These are phyloP conservation scores for Tillandsia fasciculata DNA, from an alignment of 176 grass and related monocot genomes.

Conservation along the genomic window DNA sequence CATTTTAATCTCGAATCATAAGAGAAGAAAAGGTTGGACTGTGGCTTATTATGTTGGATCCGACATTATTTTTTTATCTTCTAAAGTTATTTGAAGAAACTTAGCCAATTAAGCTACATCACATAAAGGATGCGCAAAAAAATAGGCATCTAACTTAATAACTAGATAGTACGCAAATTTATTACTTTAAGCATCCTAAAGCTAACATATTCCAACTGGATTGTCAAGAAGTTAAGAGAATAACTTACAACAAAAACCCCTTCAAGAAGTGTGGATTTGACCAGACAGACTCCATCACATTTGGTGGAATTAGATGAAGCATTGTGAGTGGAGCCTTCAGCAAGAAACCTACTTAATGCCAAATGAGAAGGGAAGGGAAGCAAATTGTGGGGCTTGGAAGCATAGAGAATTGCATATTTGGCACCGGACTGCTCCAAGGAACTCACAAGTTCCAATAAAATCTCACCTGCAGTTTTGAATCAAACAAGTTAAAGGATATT, in stretches of 20 bases:
- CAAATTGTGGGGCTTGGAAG: slow-evolving; percentile 45
- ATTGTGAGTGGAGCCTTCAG: slow-evolving; percentile 34
- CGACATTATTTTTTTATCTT: too few relatives aligned
- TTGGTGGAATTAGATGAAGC: slow-evolving; percentile 29
- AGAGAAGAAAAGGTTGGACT: not conserved
- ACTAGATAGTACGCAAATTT: too few relatives aligned
- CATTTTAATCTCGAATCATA: not conserved
- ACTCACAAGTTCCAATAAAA: slow-evolving; percentile 50
- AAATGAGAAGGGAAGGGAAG: slow-evolving; percentile 26
- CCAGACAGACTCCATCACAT: slow-evolving; percentile 66
- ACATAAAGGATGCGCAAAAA: too few relatives aligned
- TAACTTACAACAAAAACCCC: slow-evolving; percentile 84
- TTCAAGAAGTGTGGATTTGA: slow-evolving; percentile 86
- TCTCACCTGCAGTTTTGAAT: slow-evolving; percentile 43
- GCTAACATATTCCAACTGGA: not conserved
- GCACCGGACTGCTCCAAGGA: slow-evolving; percentile 38
- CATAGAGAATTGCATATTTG: slow-evolving; percentile 82
- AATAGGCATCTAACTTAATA: too few relatives aligned
- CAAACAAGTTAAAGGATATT: not conserved
- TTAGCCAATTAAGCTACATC: too few relatives aligned
- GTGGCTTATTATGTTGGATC: not conserved
- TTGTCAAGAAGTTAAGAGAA: slow-evolving; percentile 1
- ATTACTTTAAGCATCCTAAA: not conserved
- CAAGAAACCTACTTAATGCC: slow-evolving; percentile 57
- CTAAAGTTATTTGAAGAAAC: too few relatives aligned